Evolutionary conservation across 768 basidiomycete genomes (phyloP).

Genomic region (Suillus subalutaceus): DNA sequence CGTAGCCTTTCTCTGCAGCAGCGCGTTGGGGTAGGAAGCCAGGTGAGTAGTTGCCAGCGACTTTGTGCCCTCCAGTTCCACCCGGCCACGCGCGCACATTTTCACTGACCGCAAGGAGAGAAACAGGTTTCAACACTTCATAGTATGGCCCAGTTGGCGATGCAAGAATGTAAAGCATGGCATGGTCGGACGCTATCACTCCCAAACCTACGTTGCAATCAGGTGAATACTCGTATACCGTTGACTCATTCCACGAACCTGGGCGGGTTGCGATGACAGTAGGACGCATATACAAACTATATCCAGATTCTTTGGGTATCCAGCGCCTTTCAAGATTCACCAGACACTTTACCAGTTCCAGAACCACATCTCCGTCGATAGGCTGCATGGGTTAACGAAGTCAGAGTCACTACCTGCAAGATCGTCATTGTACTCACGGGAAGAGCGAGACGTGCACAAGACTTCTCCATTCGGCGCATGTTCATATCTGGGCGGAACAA

Average conservation of each 20-base stretch:
- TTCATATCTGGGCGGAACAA: constrained; percentile 86
- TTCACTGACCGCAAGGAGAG: constrained; percentile 66
- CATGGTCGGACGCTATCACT: constrained; percentile 76
- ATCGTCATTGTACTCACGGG: constrained; percentile 48
- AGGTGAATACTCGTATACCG: neutral
- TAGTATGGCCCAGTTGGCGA: constrained; percentile 61
- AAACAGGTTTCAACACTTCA: constrained; percentile 46
- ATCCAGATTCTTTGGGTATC: constrained; percentile 76
- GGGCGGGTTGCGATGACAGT: constrained; percentile 60
- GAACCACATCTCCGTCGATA: constrained; percentile 49
- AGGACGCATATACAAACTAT: constrained; percentile 87
- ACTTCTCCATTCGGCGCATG: constrained; percentile 78
- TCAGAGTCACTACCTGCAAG: neutral
- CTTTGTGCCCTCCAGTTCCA: constrained; percentile 65
- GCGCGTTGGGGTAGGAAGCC: constrained; percentile 64
- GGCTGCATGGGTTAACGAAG: constrained; percentile 24
- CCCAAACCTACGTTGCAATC: constrained; percentile 46
- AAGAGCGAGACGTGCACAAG: constrained; percentile 70
- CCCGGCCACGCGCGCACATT: constrained; percentile 84
- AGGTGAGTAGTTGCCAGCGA: constrained; percentile 68
- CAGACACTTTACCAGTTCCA: constrained; percentile 64
- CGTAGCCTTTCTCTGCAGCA: constrained; percentile 69
- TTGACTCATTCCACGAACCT: constrained; percentile 24
- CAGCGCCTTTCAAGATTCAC: constrained; percentile 73
- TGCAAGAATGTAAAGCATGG: constrained; percentile 84